These are phyloP conservation scores for Aspergillus sp. DNA, from an alignment of 2,329 filamentous ascomycete species.

Conservation along the genomic window DNA sequence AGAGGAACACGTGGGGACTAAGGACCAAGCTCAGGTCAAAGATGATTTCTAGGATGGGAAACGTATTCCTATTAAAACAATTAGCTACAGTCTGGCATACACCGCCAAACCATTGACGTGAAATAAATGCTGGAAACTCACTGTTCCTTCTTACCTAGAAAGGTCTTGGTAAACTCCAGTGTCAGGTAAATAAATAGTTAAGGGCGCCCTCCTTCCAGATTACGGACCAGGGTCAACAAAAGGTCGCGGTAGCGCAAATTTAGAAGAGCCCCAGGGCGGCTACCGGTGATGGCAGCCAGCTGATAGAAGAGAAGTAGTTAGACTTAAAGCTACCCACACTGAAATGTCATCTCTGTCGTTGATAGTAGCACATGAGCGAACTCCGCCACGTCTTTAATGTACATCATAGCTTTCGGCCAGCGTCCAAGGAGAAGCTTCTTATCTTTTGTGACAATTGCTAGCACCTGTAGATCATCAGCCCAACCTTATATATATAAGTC, in stretches of 20 bases:
- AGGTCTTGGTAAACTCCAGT: slow-evolving; percentile 5
- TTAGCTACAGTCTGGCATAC: neutral
- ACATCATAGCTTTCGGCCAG: slow-evolving; percentile 24
- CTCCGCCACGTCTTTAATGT: slow-evolving; percentile 27
- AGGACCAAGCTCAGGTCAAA: slow-evolving; percentile 32
- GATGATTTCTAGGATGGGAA: slow-evolving; percentile 31
- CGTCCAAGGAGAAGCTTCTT: slow-evolving; percentile 18
- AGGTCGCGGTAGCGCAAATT: slow-evolving; percentile 23
- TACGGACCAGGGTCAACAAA: slow-evolving; percentile 19
- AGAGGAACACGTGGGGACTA: slow-evolving; percentile 29
- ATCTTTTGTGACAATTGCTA: slow-evolving; percentile 19
- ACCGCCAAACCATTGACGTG: neutral
- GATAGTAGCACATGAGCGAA: slow-evolving; percentile 23
- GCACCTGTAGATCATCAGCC: slow-evolving; percentile 16
- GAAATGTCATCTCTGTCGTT: slow-evolving; percentile 26
- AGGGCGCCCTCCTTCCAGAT: slow-evolving; percentile 15
- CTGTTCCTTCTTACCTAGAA: slow-evolving; percentile 15
- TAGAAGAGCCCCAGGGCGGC: slow-evolving; percentile 14
- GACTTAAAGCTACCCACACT: slow-evolving; percentile 21
- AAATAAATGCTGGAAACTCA: slow-evolving; percentile 7
- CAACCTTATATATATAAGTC: neutral
- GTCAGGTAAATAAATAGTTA: slow-evolving; percentile 11
- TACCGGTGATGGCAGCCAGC: slow-evolving; percentile 23
- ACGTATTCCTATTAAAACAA: slow-evolving; percentile 23
- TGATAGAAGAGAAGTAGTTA: slow-evolving; percentile 16